Evolutionary conservation across 257 asterid species (phyloP).

Genomic region (Solanum lycopersicoides): DNA sequence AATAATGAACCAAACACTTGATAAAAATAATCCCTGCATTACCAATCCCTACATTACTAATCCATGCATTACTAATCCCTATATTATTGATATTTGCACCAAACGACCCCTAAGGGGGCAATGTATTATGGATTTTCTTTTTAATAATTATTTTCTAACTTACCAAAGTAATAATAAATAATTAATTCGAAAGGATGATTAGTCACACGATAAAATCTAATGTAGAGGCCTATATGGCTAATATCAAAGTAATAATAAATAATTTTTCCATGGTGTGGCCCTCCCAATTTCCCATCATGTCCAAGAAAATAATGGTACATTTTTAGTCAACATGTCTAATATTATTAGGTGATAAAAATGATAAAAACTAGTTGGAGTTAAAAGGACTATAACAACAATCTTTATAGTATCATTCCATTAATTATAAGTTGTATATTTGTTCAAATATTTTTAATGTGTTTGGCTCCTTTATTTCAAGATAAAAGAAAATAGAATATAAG

Average conservation of each 20-base stretch:
- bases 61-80: too few species aligned
- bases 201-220: neutral
- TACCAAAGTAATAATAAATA: too few species aligned
- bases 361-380: too few species aligned
- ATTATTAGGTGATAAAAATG: neutral
- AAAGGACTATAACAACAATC: neutral
- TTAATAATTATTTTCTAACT: neutral
- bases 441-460: neutral
- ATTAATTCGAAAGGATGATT: neutral
- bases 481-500: neutral
- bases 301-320: neutral
- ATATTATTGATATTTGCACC: too few species aligned
- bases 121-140: neutral
- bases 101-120: too few species aligned
- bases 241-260: neutral
- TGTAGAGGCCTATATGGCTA: neutral
- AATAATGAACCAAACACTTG: too few species aligned
- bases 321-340: neutral
- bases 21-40: too few species aligned
- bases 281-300: neutral
- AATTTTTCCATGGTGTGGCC: neutral
- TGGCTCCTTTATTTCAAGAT: neutral
- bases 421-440: neutral
- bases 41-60: too few species aligned
- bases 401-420: neutral